Percentiles rank a stretch among this genome's conserved stretches.
phyloP scores from a whole-genome alignment of 768 basidiomycete species.

The Russula sp. region DNA sequence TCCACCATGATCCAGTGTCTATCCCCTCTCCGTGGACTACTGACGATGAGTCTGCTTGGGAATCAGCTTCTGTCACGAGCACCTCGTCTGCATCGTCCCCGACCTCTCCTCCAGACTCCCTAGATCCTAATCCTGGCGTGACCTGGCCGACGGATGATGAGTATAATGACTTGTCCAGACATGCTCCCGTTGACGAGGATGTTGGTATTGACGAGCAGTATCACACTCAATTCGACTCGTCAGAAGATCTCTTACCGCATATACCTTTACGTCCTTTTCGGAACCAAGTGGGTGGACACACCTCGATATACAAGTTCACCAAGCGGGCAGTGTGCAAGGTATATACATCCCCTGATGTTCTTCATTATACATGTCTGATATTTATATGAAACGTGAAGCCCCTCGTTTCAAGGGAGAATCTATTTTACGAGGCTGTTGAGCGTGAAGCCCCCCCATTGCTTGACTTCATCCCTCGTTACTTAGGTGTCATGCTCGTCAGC shows the following conservation, averaged over 20 bases:
- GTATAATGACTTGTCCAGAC: constrained; percentile 25
- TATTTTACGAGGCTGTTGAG: constrained; percentile 97
- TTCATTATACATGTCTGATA: constrained; percentile 1
- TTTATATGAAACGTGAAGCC: constrained; percentile 47
- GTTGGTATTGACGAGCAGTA: constrained; percentile 31
- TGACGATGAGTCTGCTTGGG: constrained; percentile 75
- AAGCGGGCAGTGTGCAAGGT: constrained; percentile 99
- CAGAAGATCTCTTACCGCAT: constrained; percentile 66
- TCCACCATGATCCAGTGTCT: constrained; percentile 26
- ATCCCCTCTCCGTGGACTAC: constrained; percentile 61
- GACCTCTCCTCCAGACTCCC: constrained; percentile 33
- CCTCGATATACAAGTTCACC: constrained; percentile 95
- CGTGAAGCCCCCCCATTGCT: constrained; percentile 87
- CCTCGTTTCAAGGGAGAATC: constrained; percentile 91
- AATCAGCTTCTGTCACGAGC: constrained; percentile 59
- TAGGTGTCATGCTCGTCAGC: constrained; percentile 97
- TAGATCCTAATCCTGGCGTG: constrained; percentile 30
- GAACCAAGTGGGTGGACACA: constrained; percentile 97
- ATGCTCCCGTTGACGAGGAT: constrained; percentile 18
- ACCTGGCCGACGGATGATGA: constrained; percentile 32
- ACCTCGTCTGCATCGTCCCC: constrained; percentile 51
- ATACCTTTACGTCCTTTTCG: constrained; percentile 93
- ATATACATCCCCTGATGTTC: constrained; percentile 28
- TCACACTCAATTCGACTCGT: constrained; percentile 37
- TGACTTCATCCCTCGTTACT: constrained; percentile 93